These are phyloP conservation scores for Aspergillus sp. DNA, from an alignment of 2,329 filamentous ascomycete genomes.

Conservation along the genomic window DNA sequence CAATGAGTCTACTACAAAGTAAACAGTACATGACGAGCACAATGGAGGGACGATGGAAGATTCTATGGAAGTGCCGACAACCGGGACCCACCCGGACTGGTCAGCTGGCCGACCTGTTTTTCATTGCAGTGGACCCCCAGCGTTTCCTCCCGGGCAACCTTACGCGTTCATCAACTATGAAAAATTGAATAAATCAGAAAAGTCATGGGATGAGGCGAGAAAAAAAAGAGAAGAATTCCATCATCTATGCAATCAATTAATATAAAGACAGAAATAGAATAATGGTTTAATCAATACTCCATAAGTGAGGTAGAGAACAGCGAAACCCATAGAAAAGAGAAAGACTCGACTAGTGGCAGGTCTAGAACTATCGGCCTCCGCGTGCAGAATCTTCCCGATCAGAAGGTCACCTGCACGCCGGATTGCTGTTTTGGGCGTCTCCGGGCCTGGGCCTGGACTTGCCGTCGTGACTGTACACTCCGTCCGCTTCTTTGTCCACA, in stretches of 20 bases:
- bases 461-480: slow-evolving; percentile 1
- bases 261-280: no score
- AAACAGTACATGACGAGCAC: not conserved
- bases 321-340: slow-evolving; percentile 1
- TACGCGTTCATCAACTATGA: not conserved
- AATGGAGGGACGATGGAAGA: not conserved
- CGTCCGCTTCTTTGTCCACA: slow-evolving; percentile 1
- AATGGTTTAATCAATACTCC: no score
- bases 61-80: not conserved
- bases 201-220: not conserved
- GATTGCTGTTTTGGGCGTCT: slow-evolving; percentile 20
- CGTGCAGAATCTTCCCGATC: slow-evolving; percentile 24
- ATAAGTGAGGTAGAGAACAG: no score
- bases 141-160: not conserved
- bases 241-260: no score
- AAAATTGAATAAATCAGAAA: not conserved
- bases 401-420: slow-evolving; percentile 16
- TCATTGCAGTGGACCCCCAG: not conserved
- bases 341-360: not conserved
- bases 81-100: not conserved
- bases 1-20: not conserved
- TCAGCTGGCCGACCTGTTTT: slow-evolving; percentile 1
- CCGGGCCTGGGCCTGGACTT: slow-evolving; percentile 5
- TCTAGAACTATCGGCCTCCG: slow-evolving; percentile 19
- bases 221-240: not conserved